Evolutionary conservation across 345 rosid species (phyloP), one percentile per base, ranked within the genome.

Genomic region (Lepidium aucheri): DNA sequence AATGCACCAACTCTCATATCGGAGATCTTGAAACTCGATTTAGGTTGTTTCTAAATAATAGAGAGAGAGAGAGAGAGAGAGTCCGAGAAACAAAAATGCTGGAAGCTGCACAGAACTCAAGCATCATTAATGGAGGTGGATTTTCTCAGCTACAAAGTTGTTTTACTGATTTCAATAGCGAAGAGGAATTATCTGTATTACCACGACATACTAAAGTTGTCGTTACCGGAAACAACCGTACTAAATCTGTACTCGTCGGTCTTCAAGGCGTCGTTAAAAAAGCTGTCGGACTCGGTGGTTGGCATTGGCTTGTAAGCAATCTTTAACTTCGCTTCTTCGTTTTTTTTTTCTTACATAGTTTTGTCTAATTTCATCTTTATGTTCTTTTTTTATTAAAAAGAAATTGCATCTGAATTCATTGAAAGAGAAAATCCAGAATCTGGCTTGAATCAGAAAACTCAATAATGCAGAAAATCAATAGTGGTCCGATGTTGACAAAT

Each of bases 231-330:
- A 92, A 92, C 80, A 92, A 92, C 80, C 82, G 98, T 60, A 92
- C 98, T n/a, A 92, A 92, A 71, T 92, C 97, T 42, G 97, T 92
- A 32, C 97, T 92, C 49, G 97, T 92, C 1, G 98, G 98, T 65
- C 98, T 92, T 53, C 84, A 79, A 58, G 98, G 98, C 7, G 98
- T 92, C 2, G 98, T 92, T 49, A 89, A 92, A 79, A 91, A 91
- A 76, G 98, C 98, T 22, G 96, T 91, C 60, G 96, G 98, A 3
- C 90, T 85, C 53, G 98, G 98, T 39, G 98, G 98, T 8, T 92
- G 98, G 96, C 96, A 92, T 82, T 92, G 98, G 98, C 96, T 91
- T 87, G 98, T 91, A 63, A 77, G 70, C 33, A n/a, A n/a, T n/a
- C n/a, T n/a, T n/a, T 2, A 10, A 12, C 20, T 16, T n/a, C n/a